Percentiles rank a stretch among this genome's conserved stretches.
phyloP scores from a whole-genome alignment of 129 eudicot genomes.

The Scalesia atractyloides region DNA sequence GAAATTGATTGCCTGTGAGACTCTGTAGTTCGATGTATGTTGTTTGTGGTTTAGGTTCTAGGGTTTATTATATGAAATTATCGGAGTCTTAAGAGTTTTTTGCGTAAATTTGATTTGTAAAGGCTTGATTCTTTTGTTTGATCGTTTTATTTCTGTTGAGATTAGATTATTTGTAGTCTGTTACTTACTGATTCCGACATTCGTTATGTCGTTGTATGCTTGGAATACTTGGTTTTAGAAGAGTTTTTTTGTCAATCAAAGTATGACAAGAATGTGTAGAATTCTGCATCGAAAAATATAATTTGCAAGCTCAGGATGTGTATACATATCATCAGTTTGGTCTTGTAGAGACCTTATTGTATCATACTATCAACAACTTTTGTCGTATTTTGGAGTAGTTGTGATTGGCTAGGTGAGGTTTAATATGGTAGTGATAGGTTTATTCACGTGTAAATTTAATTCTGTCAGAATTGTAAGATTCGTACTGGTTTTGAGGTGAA shows the following conservation, averaged over 20 bases:
- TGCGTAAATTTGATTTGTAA: neutral
- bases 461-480: slow-evolving; percentile 6
- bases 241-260: neutral
- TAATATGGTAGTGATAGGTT: slow-evolving; percentile 1
- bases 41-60: slow-evolving; percentile 20
- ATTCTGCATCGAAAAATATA: neutral
- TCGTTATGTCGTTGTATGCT: slow-evolving; percentile 2
- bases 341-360: neutral
- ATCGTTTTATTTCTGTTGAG: neutral
- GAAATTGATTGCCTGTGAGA: slow-evolving; percentile 21
- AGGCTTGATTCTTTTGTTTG: neutral
- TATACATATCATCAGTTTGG: neutral
- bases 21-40: slow-evolving; percentile 16
- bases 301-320: neutral
- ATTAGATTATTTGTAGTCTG: neutral
- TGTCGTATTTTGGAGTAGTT: neutral
- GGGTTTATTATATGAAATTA: slow-evolving; percentile 18
- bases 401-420: slow-evolving; percentile 12
- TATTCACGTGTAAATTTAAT: neutral
- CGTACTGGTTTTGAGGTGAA: neutral
- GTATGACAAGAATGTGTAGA: neutral
- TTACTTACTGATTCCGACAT: neutral
- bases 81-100: neutral
- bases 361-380: neutral
- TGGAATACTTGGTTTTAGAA: neutral